Conservation (phyloP, 2,329 filamentous ascomycete genomes). For the Huntiella moniliformis region DNA sequence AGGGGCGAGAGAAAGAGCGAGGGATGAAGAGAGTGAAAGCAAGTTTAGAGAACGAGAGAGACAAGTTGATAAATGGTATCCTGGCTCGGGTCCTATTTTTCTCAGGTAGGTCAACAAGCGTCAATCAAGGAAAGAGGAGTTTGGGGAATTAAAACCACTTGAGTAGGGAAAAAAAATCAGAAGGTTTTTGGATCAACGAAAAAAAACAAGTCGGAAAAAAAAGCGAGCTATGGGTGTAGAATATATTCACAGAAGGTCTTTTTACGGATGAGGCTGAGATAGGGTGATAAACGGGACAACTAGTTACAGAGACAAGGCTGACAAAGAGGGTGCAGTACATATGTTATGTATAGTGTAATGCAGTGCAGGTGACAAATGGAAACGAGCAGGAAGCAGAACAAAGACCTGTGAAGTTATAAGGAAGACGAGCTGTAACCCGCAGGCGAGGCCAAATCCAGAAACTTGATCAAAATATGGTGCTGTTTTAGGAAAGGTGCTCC, state of each 20-base stretch:
- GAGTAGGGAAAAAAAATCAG: constrained; percentile 3
- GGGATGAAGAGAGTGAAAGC: constrained; percentile 1
- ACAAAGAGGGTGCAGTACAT: too few relatives aligned
- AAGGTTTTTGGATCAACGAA: too few relatives aligned
- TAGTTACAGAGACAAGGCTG: too few relatives aligned
- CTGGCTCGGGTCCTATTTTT: constrained; percentile 4
- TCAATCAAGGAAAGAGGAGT: neutral
- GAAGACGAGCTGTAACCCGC: too few relatives aligned
- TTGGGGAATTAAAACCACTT: constrained; percentile 4
- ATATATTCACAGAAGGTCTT: too few relatives aligned
- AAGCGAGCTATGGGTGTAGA: too few relatives aligned
- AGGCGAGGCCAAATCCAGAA: neutral
- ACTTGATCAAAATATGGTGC: constrained; percentile 8
- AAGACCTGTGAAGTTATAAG: too few relatives aligned
- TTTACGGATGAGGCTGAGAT: too few relatives aligned
- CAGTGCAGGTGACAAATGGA: neutral
- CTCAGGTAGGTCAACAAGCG: neutral
- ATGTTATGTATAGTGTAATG: too few relatives aligned
- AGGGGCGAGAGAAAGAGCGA: constrained; percentile 5
- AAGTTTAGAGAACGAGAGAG: neutral
- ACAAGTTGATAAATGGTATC: constrained; percentile 5
- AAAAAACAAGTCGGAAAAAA: too few relatives aligned
- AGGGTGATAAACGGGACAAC: too few relatives aligned
- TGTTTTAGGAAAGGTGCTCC: constrained; percentile 7
- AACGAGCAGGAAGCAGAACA: too few relatives aligned